Evolutionary conservation across 1,139 yeast species (phyloP).

Genomic region (Kluyveromyces marxianus): DNA sequence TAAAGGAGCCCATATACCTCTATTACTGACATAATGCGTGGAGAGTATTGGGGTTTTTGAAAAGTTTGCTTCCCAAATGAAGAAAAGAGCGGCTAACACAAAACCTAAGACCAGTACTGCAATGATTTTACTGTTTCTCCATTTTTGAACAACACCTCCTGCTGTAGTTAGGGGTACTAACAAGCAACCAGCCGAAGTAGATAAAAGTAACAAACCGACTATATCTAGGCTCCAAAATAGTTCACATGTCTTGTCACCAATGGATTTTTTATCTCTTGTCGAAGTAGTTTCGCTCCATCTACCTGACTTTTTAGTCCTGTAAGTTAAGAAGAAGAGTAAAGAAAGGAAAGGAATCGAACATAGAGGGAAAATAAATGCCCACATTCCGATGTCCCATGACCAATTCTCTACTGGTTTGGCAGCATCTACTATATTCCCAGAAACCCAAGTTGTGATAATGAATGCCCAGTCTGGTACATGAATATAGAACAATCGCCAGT

Average conservation of each 20-base stretch:
- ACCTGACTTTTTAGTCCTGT: constrained; percentile 40
- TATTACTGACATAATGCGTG: constrained; percentile 45
- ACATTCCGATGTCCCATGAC: constrained; percentile 68
- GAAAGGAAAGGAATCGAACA: constrained; percentile 46
- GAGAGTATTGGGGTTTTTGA: constrained; percentile 54
- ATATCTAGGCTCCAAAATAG: constrained; percentile 45
- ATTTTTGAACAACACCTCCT: constrained; percentile 45
- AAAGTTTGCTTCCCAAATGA: constrained; percentile 43
- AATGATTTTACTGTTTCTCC: constrained; percentile 51
- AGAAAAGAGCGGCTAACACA: constrained; percentile 43
- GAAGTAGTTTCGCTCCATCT: constrained; percentile 12
- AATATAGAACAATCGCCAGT: constrained; percentile 57
- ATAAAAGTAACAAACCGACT: constrained; percentile 44
- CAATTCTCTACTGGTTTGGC: constrained; percentile 36
- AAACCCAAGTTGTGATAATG: constrained; percentile 65
- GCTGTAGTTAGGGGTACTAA: constrained; percentile 47
- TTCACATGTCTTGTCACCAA: constrained; percentile 5
- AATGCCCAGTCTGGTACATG: constrained; percentile 60
- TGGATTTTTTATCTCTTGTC: too few species aligned
- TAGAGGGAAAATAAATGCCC: constrained; percentile 66
- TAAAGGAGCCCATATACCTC: constrained; percentile 59
- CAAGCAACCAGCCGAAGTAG: constrained; percentile 47
- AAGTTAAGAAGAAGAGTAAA: constrained; percentile 50
- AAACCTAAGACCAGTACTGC: constrained; percentile 59
- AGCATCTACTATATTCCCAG: constrained; percentile 44